phyloP scores from a whole-genome alignment of 441 rosid genomes.

The Pelargonium myrrhifolium region DNA sequence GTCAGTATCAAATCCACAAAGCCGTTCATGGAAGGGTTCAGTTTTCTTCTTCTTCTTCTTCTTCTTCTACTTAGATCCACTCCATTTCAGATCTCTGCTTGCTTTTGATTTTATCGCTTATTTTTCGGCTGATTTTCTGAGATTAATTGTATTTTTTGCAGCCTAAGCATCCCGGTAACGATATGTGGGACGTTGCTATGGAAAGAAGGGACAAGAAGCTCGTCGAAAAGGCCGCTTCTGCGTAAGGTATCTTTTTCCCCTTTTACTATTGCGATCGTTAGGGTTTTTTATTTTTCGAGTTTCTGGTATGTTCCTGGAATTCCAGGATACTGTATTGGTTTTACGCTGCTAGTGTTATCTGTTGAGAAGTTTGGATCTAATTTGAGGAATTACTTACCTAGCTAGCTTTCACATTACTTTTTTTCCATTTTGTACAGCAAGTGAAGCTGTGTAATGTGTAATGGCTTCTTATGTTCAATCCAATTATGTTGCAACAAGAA shows the following conservation, averaged over 20 bases:
- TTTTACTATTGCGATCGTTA: neutral
- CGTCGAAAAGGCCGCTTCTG: slow-evolving; percentile 35
- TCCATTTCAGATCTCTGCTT: neutral
- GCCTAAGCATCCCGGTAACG: slow-evolving; percentile 93
- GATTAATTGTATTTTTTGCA: slow-evolving; percentile 20
- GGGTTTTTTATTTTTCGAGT: neutral
- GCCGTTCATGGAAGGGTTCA: slow-evolving; percentile 76
- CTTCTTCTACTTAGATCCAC: neutral
- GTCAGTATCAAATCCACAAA: slow-evolving; percentile 84
- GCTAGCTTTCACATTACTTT: too few relatives aligned
- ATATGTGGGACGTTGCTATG: slow-evolving; percentile 93
- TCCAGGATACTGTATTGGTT: neutral
- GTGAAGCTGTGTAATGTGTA: too few relatives aligned
- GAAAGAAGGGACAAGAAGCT: slow-evolving; percentile 93
- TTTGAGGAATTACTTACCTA: too few relatives aligned
- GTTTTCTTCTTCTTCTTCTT: neutral
- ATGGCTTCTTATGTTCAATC: neutral
- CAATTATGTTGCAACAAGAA: neutral
- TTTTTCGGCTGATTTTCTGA: slow-evolving; percentile 11
- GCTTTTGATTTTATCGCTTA: slow-evolving; percentile 7
- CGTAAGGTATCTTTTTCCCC: slow-evolving; percentile 13
- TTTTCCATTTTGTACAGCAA: too few relatives aligned
- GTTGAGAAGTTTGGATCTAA: neutral
- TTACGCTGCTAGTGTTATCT: neutral
- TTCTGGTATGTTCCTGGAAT: neutral